phyloP scores from a whole-genome alignment of 2,329 filamentous ascomycete species.

The Aureobasidium sp. region DNA sequence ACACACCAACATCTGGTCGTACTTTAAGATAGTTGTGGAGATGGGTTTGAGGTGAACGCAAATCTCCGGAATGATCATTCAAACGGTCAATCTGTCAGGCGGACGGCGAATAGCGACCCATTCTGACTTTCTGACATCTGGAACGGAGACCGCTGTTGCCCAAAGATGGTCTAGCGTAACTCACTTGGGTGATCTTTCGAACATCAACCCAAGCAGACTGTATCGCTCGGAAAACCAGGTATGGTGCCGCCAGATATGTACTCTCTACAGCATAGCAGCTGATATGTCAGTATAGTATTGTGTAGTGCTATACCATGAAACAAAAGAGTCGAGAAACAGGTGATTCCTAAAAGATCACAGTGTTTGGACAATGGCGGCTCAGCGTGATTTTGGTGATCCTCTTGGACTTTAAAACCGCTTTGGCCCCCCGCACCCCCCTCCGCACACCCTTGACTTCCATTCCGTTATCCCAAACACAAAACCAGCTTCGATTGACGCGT shows the following conservation, averaged over 20 bases:
- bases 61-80: too few relatives aligned
- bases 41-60: too few relatives aligned
- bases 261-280: background rate
- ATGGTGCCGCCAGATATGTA: background rate
- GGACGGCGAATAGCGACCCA: background rate
- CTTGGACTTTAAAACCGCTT: conserved; percentile 1
- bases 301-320: background rate
- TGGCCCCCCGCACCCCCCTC: background rate
- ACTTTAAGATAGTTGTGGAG: too few relatives aligned
- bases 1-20: background rate
- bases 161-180: conserved; percentile 1
- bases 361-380: background rate
- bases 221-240: background rate
- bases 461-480: conserved; percentile 10
- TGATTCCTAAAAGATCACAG: background rate
- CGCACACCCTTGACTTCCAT: conserved; percentile 18
- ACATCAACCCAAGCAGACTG: background rate
- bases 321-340: background rate
- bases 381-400: background rate
- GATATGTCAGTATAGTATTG: background rate
- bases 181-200: background rate
- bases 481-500: conserved; percentile 16
- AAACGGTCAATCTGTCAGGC: background rate
- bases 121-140: background rate
- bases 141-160: background rate